These are phyloP conservation scores for Fagopyrum tataricum DNA, from an alignment of 148 eudicot genomes.

Conservation along the genomic window DNA sequence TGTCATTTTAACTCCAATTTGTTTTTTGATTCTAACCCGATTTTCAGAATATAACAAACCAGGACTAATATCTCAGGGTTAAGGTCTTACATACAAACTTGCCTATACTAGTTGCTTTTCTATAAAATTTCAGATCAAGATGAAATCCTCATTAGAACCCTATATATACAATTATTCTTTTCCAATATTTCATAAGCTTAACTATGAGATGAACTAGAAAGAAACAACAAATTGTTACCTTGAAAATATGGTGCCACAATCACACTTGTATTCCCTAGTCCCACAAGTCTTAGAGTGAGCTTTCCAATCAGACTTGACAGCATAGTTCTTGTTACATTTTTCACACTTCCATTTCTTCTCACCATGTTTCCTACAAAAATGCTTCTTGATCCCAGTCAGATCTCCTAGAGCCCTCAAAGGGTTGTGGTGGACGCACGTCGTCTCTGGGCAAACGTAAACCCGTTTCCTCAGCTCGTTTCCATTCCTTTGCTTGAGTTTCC, in stretches of 20 bases:
- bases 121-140: not conserved
- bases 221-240: slow-evolving; percentile 33
- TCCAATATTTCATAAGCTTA: not conserved
- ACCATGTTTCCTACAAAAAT: slow-evolving; percentile 89
- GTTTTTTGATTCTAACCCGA: too few relatives aligned
- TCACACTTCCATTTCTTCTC: slow-evolving; percentile 99
- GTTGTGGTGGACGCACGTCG: slow-evolving; percentile 74
- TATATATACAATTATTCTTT: not conserved
- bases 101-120: not conserved
- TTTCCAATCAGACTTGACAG: slow-evolving; percentile 95
- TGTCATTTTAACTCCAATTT: too few relatives aligned
- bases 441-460: slow-evolving; percentile 86
- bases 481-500: slow-evolving; percentile 89
- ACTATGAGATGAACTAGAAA: not conserved
- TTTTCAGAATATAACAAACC: too few relatives aligned
- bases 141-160: not conserved
- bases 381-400: slow-evolving; percentile 86
- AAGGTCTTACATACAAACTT: not conserved
- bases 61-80: too few relatives aligned
- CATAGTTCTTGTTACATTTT: slow-evolving; percentile 78
- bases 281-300: slow-evolving; percentile 97
- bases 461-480: slow-evolving; percentile 58
- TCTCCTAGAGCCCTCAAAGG: slow-evolving; percentile 89
- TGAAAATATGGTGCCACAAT: slow-evolving; percentile 86
- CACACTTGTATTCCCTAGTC: slow-evolving; percentile 85